Evolutionary conservation across 192 early-diverging fungal species (phyloP), one percentile per base, ranked within the genome.

Genomic region (Phycomyces nitens): DNA sequence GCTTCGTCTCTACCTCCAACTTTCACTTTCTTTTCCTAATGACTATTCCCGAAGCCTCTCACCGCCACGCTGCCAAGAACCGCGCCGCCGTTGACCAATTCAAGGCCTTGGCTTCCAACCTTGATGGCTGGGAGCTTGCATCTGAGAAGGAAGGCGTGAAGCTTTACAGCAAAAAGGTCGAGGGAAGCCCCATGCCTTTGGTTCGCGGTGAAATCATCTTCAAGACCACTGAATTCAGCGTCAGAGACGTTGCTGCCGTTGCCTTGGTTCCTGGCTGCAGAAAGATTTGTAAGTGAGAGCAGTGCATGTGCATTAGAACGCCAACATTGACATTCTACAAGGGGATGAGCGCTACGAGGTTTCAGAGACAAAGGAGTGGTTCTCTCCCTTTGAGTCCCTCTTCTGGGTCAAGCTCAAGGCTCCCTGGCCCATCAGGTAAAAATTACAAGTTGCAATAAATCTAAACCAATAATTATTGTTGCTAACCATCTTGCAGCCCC

Each of bases 181-280:
- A 67, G 3, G 75, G 74, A 10, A 69, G 62, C 22, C 54, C 72
- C 15, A 53, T 77, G n/a, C 79, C 79, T 21, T 74, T 79, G 42
- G 72, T 82, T 21, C 77, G 83, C 58, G 83, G 81, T 34, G 83
- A 85, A 43, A 60, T 55, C 12, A 57, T 72, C 14, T 59, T 85
- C 44, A 51, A 58, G 15, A 76, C 74, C 39, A 64, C 56, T 29
- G 74, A 70, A 15, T 82, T 58, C 60, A 77, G 77, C 16, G 62
- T 76, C 0, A 66, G 76, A 20, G 69, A 82, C 24, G 77, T 82
- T 26, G 73, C 74, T 43, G 60, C 77, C 0, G 73, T 82, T 27
- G 73, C 73, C 11, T 71, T 65, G n/a, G 61, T 69, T 24, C 66
- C 81, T 22, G 79, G 77, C 12, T 71, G 75, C 15, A 70, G 83